Base-by-base conservation (phyloP, 148 eudicot species). In the Diospyros lotus region DNA sequence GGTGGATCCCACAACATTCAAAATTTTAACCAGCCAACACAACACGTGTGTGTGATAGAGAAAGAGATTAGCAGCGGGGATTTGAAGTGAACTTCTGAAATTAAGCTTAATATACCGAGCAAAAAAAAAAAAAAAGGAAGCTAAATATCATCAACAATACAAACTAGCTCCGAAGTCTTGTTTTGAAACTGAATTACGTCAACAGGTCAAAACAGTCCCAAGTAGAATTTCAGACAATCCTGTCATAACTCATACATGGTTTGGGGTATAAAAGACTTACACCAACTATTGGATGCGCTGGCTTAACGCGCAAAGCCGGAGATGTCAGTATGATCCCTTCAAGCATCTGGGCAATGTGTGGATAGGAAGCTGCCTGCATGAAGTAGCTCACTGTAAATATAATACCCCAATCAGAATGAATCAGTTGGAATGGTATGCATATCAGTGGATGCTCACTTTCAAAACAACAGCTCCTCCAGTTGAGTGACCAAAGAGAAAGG, bases 401-500 rank as follows among this genome's bases (percentile, higher is more conserved):
- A 17, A 71, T 51, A 56, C 10, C 1, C 4, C 9, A 40, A 13
- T 14, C 1, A 15, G 41, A 5, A 44, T 54, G 41, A 17, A 38
- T 71, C 61, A 28, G 54, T 46, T 71, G 9, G 41, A 63, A 59
- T 55, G 51, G 55, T 6, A 45, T 4, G 5, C 1, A 73, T 40
- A 67, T 41, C 9, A 18, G 14, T 46, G 53, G 13, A 56, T 44
- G 58, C 73, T 61, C 72, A 94, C 98, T 88, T 94, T 92, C 72
- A 94, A 75, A 75, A 89, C 88, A 48, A 94, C 91, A 58, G 98
- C 90, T 42, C 93, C 98, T 75, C 98, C 98, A 66, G 98, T 94
- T 62, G 98, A 94, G 77, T 94, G 98, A 80, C 98, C 98, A 86
- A 86, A 94, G 40, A 90, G 84, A 77, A 94, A 94, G 83, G 93